Evolutionary conservation across 2,329 filamentous ascomycete genomes (phyloP), one percentile per base, ranked within the genome.

Genomic region (Curvularia sp.): DNA sequence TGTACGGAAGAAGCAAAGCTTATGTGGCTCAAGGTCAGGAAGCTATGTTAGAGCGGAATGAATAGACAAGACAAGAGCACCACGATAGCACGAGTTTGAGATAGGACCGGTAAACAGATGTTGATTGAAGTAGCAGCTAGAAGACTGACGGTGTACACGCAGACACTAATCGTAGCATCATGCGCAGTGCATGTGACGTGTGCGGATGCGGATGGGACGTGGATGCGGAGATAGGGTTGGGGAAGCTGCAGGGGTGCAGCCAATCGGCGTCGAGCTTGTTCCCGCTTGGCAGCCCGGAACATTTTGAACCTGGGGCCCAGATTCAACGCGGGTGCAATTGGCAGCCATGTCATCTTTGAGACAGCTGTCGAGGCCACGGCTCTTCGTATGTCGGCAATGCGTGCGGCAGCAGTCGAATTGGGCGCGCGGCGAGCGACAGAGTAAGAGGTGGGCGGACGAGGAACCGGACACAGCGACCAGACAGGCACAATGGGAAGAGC

Each of bases 331-430:
- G 18, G 50, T 50, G 62, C 61, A 62, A 67, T 64, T 68, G 65
- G 60, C 65, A 64, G 66, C 69, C 46, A 74, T 75, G 71, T 65
- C 69, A 50, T 62, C 71, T 54, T 61, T 71, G 44, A 70, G 63
- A 59, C 69, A 64, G 55, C 51, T 76, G 58, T 64, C 70, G 38
- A 70, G 70, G 41, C 60, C 67, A 48, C 67, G 65, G 54, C 63
- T 62, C 24, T 70, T 69, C 46, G 56, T 73, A 8, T 75, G 71
- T 55, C 68, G 59, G 22, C 67, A 66, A 67, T 75, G 71, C 51
- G 48, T 70, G 51, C 70, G 71, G 15, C 67, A 56, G 26, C 66
- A 67, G 30, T 62, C 67, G 24, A 58, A 49, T 9, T 15, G 64
- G n/a, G 57, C 66, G 42, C 57, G 61, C 48, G 54, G 52, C 42